These are phyloP conservation scores for Ustilago loliicola DNA, from an alignment of 1,284 basidiomycete species.

Conservation along the genomic window DNA sequence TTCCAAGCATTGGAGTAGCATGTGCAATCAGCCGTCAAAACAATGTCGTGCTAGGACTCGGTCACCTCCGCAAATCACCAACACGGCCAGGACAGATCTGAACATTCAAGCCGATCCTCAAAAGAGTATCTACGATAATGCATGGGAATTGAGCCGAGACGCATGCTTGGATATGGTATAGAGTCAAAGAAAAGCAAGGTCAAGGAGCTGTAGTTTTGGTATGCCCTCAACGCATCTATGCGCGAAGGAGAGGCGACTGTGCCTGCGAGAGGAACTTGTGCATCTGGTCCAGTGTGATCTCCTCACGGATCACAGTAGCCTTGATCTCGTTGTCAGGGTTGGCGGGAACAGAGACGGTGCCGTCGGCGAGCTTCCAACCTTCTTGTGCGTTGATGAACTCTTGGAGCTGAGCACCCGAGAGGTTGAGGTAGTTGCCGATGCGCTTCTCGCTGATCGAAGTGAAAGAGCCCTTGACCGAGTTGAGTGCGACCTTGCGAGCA, in stretches of 20 bases:
- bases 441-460: conserved; percentile 80
- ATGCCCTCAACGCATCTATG: conserved; percentile 12
- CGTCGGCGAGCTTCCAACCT: conserved; percentile 81
- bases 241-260: conserved; percentile 47
- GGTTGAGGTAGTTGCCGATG: conserved; percentile 80
- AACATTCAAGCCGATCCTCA: no score
- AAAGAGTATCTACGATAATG: conserved; percentile 6
- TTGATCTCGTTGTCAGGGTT: conserved; percentile 82
- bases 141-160: conserved; percentile 30
- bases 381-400: conserved; percentile 77
- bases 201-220: conserved; percentile 16
- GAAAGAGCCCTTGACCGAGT: conserved; percentile 83
- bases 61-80: no score
- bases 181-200: conserved; percentile 27
- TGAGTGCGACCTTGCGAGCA: conserved; percentile 81
- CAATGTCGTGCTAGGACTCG: no score
- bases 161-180: conserved; percentile 50
- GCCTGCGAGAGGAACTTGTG: conserved; percentile 62
- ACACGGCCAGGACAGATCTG: no score
- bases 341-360: conserved; percentile 78
- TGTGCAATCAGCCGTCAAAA: no score
- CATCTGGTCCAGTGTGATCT: conserved; percentile 81
- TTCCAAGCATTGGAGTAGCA: no score
- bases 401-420: conserved; percentile 79
- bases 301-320: conserved; percentile 91